Evolutionary conservation across 2,329 filamentous ascomycete species (phyloP).

Genomic region (Amauroascus niger): DNA sequence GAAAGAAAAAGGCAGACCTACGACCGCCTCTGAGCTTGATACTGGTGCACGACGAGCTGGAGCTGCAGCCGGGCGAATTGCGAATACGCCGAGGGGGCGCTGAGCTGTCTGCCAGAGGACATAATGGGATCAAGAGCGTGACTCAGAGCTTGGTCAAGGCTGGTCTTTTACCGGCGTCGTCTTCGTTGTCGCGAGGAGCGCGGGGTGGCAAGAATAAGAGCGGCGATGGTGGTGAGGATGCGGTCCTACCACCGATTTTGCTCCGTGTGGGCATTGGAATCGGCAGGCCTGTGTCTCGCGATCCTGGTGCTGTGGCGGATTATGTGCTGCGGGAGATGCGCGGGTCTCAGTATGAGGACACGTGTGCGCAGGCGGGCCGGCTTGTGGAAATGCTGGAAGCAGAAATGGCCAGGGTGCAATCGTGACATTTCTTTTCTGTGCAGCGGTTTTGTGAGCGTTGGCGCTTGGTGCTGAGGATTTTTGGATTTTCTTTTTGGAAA

Average conservation of each 20-base stretch:
- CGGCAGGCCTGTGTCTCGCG: constrained; percentile 64
- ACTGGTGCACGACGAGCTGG: constrained; percentile 81
- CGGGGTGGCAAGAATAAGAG: constrained; percentile 30
- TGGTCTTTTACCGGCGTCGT: constrained; percentile 27
- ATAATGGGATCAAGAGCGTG: constrained; percentile 65
- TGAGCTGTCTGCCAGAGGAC: constrained; percentile 53
- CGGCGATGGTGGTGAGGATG: constrained; percentile 21
- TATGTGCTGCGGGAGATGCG: constrained; percentile 69
- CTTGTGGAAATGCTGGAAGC: constrained; percentile 43
- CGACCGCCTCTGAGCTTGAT: constrained; percentile 47
- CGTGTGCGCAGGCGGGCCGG: constrained; percentile 42
- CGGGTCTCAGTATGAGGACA: constrained; percentile 39
- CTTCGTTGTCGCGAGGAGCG: not conserved
- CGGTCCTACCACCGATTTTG: constrained; percentile 29
- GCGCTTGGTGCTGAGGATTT: not conserved
- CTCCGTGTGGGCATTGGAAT: constrained; percentile 72
- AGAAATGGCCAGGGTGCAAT: constrained; percentile 12
- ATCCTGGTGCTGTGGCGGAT: constrained; percentile 56
- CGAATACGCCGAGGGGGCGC: constrained; percentile 52
- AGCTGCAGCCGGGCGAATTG: constrained; percentile 59
- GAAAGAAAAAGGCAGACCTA: constrained; percentile 11
- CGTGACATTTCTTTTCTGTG: not conserved
- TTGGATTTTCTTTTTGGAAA: not conserved
- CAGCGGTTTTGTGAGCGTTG: not conserved
- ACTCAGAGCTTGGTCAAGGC: constrained; percentile 44